Evolutionary conservation across 257 asterid genomes (phyloP).

Genomic region (Paraleonurus japonicus): DNA sequence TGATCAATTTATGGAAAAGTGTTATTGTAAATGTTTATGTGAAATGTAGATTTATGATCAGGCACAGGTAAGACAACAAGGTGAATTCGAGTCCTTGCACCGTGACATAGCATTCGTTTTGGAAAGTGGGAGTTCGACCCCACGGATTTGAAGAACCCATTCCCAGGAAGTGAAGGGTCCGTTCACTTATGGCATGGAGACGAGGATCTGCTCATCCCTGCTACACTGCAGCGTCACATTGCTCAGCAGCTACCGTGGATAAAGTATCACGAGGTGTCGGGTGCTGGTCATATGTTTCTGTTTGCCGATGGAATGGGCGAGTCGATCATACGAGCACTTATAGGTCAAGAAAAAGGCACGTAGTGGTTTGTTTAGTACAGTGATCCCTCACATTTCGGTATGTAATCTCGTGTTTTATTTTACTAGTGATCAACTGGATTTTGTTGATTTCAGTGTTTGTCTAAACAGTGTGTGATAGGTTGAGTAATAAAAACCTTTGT

Average conservation of each 20-base stretch:
- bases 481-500: neutral
- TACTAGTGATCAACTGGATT: neutral
- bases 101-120: slow-evolving; percentile 50
- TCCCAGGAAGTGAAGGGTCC: slow-evolving; percentile 41
- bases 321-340: slow-evolving; percentile 42
- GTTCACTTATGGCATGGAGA: slow-evolving; percentile 83
- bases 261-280: slow-evolving; percentile 60
- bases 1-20: too few species aligned
- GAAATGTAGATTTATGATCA: slow-evolving; percentile 12
- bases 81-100: slow-evolving; percentile 61
- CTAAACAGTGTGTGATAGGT: neutral
- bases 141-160: slow-evolving; percentile 51
- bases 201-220: slow-evolving; percentile 62
- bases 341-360: slow-evolving; percentile 27
- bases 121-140: slow-evolving; percentile 79
- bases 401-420: neutral
- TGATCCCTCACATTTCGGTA: neutral
- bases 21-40: neutral
- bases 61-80: slow-evolving; percentile 64
- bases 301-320: slow-evolving; percentile 50
- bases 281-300: slow-evolving; percentile 70
- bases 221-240: slow-evolving; percentile 49
- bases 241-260: slow-evolving; percentile 61
- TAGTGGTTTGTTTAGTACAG: neutral
- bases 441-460: neutral